phyloP scores from a whole-genome alignment of 192 early-diverging fungal species.

The Mortierella claussenii region DNA sequence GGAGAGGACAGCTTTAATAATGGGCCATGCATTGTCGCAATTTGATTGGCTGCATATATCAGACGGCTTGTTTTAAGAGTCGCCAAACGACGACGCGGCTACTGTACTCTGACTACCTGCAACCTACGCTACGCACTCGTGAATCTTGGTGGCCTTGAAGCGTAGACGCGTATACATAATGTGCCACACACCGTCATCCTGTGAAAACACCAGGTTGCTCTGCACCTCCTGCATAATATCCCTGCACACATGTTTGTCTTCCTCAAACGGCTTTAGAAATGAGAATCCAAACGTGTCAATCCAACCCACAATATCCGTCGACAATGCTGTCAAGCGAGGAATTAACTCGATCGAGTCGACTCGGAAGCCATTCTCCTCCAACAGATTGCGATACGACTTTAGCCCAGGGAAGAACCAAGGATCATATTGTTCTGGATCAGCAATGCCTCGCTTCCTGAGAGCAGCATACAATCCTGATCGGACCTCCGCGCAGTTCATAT shows the following conservation, averaged over 20 bases:
- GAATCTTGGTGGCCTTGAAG: slow-evolving; percentile 45
- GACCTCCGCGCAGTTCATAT: slow-evolving; percentile 32
- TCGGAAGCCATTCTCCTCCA: slow-evolving; percentile 63
- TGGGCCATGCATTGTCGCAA: slow-evolving; percentile 36
- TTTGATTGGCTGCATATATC: slow-evolving; percentile 47
- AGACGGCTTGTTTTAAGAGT: no score
- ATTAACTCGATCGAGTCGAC: slow-evolving; percentile 57
- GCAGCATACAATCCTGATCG: slow-evolving; percentile 30
- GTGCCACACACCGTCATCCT: slow-evolving; percentile 39
- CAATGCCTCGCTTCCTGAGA: slow-evolving; percentile 56
- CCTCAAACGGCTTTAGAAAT: slow-evolving; percentile 61
- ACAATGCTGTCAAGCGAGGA: slow-evolving; percentile 65
- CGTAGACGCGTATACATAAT: slow-evolving; percentile 52
- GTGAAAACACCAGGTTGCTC: slow-evolving; percentile 27
- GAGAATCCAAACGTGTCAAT: slow-evolving; percentile 73
- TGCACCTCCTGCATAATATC: slow-evolving; percentile 32
- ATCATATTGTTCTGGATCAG: slow-evolving; percentile 41
- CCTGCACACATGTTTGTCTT: slow-evolving; percentile 29
- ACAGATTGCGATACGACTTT: slow-evolving; percentile 58
- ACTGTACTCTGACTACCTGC: no score
- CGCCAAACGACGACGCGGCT: no score
- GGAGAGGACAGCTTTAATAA: no score
- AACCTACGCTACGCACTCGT: no score
- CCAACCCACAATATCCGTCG: slow-evolving; percentile 70
- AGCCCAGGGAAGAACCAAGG: slow-evolving; percentile 59